Evolutionary conservation across 352 stramenopile species (phyloP).

Genomic region (Pythium apleroticum): DNA sequence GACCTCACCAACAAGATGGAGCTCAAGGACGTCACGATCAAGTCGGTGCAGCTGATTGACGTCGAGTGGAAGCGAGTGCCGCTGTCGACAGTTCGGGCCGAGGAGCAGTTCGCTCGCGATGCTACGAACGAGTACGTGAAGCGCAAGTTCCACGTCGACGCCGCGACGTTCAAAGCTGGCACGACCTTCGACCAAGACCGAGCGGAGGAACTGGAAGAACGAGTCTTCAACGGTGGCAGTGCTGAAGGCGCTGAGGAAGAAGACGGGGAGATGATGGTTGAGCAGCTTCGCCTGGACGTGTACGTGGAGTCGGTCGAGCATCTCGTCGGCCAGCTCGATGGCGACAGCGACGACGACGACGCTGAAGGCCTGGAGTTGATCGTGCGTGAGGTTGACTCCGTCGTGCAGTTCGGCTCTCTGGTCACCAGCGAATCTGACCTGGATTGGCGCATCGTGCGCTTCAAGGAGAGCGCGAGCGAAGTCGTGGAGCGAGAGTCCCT

Average conservation of each 20-base stretch:
- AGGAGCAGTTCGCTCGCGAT: neutral
- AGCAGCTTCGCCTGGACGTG: neutral
- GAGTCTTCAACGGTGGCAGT: neutral
- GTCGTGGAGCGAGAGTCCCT: neutral
- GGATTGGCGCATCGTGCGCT: slow-evolving; percentile 1
- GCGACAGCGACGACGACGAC: neutral
- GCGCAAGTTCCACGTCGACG: neutral
- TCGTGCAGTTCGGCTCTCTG: neutral
- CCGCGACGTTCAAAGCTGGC: neutral
- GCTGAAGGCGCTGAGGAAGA: neutral
- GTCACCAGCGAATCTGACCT: neutral
- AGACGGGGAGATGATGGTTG: neutral
- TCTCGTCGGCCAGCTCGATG: neutral
- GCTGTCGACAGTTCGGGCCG: neutral
- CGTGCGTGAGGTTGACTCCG: neutral
- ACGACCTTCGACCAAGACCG: neutral
- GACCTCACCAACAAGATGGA: neutral
- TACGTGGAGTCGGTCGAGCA: neutral
- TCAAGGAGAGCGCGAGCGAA: neutral
- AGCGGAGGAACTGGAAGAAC: neutral
- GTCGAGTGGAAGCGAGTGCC: neutral
- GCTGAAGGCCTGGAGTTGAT: neutral
- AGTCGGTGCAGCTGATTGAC: neutral
- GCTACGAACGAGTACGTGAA: neutral
- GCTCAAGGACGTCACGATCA: neutral